Percentiles rank a stretch among this genome's conserved stretches.
Conservation (phyloP, 2,329 filamentous ascomycete species). For the Emmonsia crescens region DNA sequence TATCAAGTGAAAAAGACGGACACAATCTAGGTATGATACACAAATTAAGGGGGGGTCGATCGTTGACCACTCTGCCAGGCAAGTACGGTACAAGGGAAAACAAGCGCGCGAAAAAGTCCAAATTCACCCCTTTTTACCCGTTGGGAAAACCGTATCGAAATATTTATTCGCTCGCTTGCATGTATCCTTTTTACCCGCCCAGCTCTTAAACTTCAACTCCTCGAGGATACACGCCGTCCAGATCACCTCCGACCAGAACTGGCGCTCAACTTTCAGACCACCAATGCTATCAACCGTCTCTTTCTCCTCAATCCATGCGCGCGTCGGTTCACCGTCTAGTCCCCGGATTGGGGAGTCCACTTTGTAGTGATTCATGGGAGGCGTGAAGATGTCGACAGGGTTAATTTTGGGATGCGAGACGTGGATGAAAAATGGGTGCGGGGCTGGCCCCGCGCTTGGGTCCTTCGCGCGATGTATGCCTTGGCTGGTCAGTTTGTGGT, state of each 20-base stretch:
- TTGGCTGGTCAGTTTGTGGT: conserved; percentile 16
- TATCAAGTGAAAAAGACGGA: neutral
- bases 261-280: conserved; percentile 22
- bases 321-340: conserved; percentile 22
- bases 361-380: conserved; percentile 19
- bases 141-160: conserved; percentile 25
- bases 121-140: neutral
- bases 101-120: neutral
- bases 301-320: conserved; percentile 18
- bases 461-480: conserved; percentile 20
- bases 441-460: conserved; percentile 14
- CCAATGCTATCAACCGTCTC: neutral
- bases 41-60: neutral
- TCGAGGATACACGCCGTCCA: conserved; percentile 31
- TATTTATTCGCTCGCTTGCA: conserved; percentile 25
- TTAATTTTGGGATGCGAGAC: conserved; percentile 33
- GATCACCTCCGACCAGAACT: conserved; percentile 31
- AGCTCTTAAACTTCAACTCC: conserved; percentile 19
- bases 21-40: neutral
- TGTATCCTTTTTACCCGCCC: conserved; percentile 23
- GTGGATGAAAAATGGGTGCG: conserved; percentile 28
- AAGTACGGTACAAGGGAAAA: neutral
- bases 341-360: conserved; percentile 25
- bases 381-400: conserved; percentile 26
- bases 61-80: neutral